phyloP scores from a whole-genome alignment of 371 early-diverging fungal species.

The Mucor velutinosus region DNA sequence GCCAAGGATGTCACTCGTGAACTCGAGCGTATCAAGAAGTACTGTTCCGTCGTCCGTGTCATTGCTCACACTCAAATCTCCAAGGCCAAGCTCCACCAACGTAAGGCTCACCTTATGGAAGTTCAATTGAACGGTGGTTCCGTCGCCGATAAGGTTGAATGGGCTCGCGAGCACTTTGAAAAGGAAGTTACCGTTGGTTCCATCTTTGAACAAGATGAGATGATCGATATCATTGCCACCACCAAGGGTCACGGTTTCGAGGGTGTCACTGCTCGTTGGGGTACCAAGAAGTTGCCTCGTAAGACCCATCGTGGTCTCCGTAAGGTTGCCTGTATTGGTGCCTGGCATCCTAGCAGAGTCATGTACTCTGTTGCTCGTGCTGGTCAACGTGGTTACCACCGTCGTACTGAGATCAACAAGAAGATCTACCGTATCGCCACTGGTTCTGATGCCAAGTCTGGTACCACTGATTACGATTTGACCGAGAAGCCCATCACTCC shows the following conservation, averaged over 20 bases:
- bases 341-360: constrained; percentile 99
- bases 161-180: constrained; percentile 97
- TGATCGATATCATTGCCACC: constrained; percentile 99
- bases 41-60: constrained; percentile 98
- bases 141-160: constrained; percentile 98
- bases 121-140: constrained; percentile 99
- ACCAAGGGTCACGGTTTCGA: constrained; percentile 99
- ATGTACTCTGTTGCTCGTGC: constrained; percentile 99
- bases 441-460: constrained; percentile 84
- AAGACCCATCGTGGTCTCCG: constrained; percentile 99
- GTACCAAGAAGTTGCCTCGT: constrained; percentile 99
- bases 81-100: constrained; percentile 95
- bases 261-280: constrained; percentile 99
- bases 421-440: constrained; percentile 99
- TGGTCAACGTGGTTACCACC: constrained; percentile 99
- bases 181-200: constrained; percentile 92
- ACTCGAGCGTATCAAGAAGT: constrained; percentile 98
- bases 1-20: constrained; percentile 91
- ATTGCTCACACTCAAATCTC: constrained; percentile 98
- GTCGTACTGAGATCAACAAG: constrained; percentile 99
- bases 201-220: constrained; percentile 98
- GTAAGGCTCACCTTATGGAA: constrained; percentile 99
- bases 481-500: constrained; percentile 99
- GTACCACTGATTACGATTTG: constrained; percentile 98
- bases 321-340: constrained; percentile 99